Base-by-base conservation (phyloP, 2,329 filamentous ascomycete genomes). In the Metarhizium rileyi region DNA sequence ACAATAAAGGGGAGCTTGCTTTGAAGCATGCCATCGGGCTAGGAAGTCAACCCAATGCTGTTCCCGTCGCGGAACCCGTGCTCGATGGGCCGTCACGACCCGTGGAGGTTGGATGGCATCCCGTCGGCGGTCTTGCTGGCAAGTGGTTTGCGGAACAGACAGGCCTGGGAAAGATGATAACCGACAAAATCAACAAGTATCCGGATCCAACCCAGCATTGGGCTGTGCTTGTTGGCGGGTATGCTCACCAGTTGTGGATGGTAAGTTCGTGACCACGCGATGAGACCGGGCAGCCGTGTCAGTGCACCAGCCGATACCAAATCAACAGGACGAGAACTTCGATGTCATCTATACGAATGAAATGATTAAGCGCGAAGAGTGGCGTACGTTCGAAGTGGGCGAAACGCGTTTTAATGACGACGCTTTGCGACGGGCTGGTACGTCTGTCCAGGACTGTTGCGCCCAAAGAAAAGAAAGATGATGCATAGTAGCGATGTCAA, bases 121-220 rank as follows among this genome's bases (percentile, higher is more conserved):
- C 77, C 1, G 76, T 81, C 6, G 75, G 70, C 16, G 77, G 77
- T 0, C 63, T 74, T 18, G 74, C 74, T 0, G 77, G 76, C 38
- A 78, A 77, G 56, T 80, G 77, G 76, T 75, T 80, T 46, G 76
- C 76, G 14, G 76, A 80, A 48, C 66, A 75, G 57, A 78, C 76
- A 0, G 72, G 73, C 0, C 58, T 80, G 22, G 77, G 77, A 3
- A 75, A 73, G 61, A 65, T 76, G 66, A 80, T 81, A 51, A 78
- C 74, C 0, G 72, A 77, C 43, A 74, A 70, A 53, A 72, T 77
- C 48, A 71, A 76, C 55, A 69, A 66, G 50, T 79, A 76, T 53
- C 77, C 77, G 0, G 77, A 81, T 57, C 77, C 77, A 3, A 79
- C 76, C 4, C 77, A 81, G 62, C 77, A 81, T 56, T 81, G 77